Percentiles rank a stretch among this genome's conserved stretches.
Evolutionary conservation across 108 stramenopile genomes (phyloP).

Genomic region (Nannochloropsis gaditana): DNA sequence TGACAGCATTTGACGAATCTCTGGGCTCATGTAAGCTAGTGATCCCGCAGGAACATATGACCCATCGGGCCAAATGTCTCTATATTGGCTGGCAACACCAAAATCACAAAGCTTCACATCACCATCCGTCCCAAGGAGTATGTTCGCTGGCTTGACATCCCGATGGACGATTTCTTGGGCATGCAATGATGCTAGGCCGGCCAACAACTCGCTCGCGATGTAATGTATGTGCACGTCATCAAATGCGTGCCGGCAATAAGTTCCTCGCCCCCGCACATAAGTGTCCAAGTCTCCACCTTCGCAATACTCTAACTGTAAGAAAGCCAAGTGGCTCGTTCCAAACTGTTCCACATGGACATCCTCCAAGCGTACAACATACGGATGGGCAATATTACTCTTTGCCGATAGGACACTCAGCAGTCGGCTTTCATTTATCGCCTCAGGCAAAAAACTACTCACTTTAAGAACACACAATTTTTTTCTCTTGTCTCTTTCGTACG

Average conservation of each 20-base stretch:
- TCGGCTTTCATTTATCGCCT: neutral
- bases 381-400: neutral
- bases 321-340: neutral
- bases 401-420: neutral
- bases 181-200: constrained; percentile 39
- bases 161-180: constrained; percentile 48
- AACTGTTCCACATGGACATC: neutral
- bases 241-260: neutral
- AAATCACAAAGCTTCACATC: constrained; percentile 44
- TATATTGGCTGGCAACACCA: constrained; percentile 31
- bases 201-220: neutral
- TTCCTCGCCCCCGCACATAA: neutral
- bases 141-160: constrained; percentile 58
- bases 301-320: constrained; percentile 2
- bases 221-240: neutral
- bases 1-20: neutral
- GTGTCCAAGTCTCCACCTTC: neutral
- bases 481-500: neutral
- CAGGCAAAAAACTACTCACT: constrained; percentile 3
- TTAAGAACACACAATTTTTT: neutral
- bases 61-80: neutral
- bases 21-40: neutral
- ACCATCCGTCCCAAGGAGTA: constrained; percentile 45
- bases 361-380: neutral
- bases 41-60: neutral